phyloP scores from a whole-genome alignment of 1,284 basidiomycete species.

The Ceratobasidium sp. region DNA sequence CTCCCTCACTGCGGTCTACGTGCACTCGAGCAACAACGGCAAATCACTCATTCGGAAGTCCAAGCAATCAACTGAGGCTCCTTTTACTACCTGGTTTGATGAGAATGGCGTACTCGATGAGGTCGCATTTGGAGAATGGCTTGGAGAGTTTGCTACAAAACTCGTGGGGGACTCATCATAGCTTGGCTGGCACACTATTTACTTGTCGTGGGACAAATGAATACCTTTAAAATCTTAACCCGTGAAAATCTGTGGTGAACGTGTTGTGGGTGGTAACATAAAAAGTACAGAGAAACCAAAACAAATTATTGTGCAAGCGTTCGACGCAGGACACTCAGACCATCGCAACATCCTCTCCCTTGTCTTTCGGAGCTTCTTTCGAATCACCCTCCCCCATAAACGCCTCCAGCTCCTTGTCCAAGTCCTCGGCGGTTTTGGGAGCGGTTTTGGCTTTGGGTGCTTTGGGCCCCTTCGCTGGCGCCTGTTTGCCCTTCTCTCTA shows the following conservation, averaged over 20 bases:
- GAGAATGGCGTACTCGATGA: slow-evolving; percentile 71
- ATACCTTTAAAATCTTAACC: neutral
- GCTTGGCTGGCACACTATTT: neutral
- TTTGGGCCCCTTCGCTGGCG: slow-evolving; percentile 54
- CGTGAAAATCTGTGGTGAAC: too few species aligned
- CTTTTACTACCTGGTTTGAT: slow-evolving; percentile 41
- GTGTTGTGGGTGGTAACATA: neutral
- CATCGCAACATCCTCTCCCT: slow-evolving; percentile 33
- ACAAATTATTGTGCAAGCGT: neutral
- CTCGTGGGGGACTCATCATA: slow-evolving; percentile 39
- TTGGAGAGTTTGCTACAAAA: slow-evolving; percentile 66
- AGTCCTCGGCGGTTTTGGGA: slow-evolving; percentile 77
- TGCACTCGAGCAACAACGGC: slow-evolving; percentile 38
- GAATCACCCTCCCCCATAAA: slow-evolving; percentile 79
- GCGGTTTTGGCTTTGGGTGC: slow-evolving; percentile 16
- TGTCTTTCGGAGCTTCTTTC: slow-evolving; percentile 19
- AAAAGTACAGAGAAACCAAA: slow-evolving; percentile 2
- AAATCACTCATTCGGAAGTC: slow-evolving; percentile 41
- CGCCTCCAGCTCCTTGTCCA: slow-evolving; percentile 91
- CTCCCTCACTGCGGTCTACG: slow-evolving; percentile 30
- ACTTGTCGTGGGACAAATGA: slow-evolving; percentile 11
- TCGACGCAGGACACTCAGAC: neutral
- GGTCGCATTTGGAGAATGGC: slow-evolving; percentile 75
- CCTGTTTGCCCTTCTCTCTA: slow-evolving; percentile 6
- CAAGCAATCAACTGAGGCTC: slow-evolving; percentile 33